Conservation (phyloP, 2,329 filamentous ascomycete genomes). For the Gyromitra esculenta region DNA sequence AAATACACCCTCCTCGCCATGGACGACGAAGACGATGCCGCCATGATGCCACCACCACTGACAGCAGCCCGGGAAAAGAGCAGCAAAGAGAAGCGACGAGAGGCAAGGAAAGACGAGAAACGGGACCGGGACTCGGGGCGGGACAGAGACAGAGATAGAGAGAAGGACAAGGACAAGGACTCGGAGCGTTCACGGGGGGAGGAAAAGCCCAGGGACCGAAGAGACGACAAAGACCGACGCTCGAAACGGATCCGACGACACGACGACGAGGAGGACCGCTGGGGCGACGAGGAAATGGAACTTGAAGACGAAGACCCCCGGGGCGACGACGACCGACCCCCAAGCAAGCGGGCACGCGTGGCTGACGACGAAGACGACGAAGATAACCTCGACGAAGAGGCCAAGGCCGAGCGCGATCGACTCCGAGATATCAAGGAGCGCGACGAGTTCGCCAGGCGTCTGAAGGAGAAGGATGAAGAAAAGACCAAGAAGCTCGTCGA, state of each 20-base stretch:
- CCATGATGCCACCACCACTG: constrained; percentile 52
- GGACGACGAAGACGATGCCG: constrained; percentile 70
- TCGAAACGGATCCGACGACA: constrained; percentile 65
- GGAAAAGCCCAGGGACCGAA: constrained; percentile 64
- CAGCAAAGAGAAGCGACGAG: constrained; percentile 50
- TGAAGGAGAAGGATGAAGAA: constrained; percentile 76
- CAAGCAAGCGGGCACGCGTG: constrained; percentile 75
- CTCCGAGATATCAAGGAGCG: constrained; percentile 77
- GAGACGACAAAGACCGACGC: constrained; percentile 73
- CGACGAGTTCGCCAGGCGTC: constrained; percentile 79
- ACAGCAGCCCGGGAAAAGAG: constrained; percentile 60
- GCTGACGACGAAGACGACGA: constrained; percentile 66
- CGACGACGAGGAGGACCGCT: constrained; percentile 76
- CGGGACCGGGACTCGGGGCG: constrained; percentile 58
- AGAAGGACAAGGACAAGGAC: constrained; percentile 60
- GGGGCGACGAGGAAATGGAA: constrained; percentile 69
- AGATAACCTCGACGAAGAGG: constrained; percentile 70
- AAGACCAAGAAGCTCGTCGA: constrained; percentile 75
- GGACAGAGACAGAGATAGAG: constrained; percentile 62
- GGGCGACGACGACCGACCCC: constrained; percentile 71
- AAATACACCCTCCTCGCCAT: constrained; percentile 75
- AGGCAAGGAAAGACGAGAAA: constrained; percentile 43
- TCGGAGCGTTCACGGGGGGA: constrained; percentile 52
- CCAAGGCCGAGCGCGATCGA: constrained; percentile 68
- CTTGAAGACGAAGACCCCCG: constrained; percentile 66